Conservation (phyloP, 257 asterid genomes). For the Thymus quinquecostatus region DNA sequence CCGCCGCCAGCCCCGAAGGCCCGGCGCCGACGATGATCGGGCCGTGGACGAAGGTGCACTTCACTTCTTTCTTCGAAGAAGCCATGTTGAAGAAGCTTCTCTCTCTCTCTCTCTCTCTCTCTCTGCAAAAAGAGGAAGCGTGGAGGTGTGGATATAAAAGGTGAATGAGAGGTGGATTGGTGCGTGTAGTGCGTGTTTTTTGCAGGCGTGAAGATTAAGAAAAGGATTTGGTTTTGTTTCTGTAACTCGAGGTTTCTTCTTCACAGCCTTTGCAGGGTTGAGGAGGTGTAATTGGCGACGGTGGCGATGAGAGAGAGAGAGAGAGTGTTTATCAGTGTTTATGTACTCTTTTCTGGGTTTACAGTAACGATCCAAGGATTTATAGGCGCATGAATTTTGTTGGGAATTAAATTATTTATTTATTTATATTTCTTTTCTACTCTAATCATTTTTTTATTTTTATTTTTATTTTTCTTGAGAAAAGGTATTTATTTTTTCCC, state of each 20-base stretch:
- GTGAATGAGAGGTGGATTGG: slow-evolving; percentile 10
- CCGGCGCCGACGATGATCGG: slow-evolving; percentile 93
- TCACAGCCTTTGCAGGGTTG: slow-evolving; percentile 33
- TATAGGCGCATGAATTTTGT: slow-evolving; percentile 25
- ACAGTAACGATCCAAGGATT: neutral
- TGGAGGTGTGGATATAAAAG: slow-evolving; percentile 35
- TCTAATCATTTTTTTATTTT: neutral
- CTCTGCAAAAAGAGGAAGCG: neutral
- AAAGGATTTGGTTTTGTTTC: slow-evolving; percentile 51
- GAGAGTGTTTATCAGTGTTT: slow-evolving; percentile 23
- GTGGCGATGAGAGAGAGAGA: neutral
- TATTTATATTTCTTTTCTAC: neutral
- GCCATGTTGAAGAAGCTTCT: slow-evolving; percentile 36
- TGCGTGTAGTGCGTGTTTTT: neutral
- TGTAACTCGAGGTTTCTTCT: slow-evolving; percentile 58
- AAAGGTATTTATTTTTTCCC: too few relatives aligned
- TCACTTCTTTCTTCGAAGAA: slow-evolving; percentile 32
- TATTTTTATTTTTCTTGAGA: too few relatives aligned
- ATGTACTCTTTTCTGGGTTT: neutral
- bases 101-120: too few relatives aligned
- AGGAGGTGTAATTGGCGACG: slow-evolving; percentile 42
- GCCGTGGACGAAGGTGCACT: slow-evolving; percentile 38
- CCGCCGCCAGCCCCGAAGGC: slow-evolving; percentile 87
- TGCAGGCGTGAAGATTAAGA: slow-evolving; percentile 74
- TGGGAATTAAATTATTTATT: neutral